Evolutionary conservation across 495 filamentous ascomycete species (phyloP), one percentile per base, ranked within the genome.

Genomic region (Podospora pseudoanserina): DNA sequence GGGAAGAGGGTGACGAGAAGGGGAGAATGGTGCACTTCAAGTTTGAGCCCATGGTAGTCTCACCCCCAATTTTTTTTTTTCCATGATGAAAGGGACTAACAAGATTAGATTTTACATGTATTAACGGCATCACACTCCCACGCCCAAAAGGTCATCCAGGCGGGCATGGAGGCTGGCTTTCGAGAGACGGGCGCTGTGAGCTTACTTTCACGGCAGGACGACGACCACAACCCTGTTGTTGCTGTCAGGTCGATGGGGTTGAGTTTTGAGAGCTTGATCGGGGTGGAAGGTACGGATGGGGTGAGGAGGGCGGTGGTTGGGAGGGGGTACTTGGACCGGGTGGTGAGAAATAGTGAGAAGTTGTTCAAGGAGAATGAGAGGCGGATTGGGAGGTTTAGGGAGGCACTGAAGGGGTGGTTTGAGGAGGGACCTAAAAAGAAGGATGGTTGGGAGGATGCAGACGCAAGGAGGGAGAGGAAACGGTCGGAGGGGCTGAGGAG

Each of bases 21-120:
- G 76, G 76, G 64, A 85, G 91, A 69, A 83, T 92, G 72, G 86
- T 96, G 55, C 92, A 92, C 75, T 91, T 97, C 81, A 94, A 95
- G 77, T 97, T 94, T 74, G 94, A 97, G 75, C 91, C 94, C 39
- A 91, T 98, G 92, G 94, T 95, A 84, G 1, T 32, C 69, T 87
- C 70, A 59, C 23, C 68, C 39, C 68, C 20, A 59, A 19, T 60
- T 49, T 26, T 16, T 27, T 11, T 64, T 27, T 23, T 13, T 20
- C 20, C 23, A 23, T 23, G 23, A 15, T 27, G 19, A 60, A 32
- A 5, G 18, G 19, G 28, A 27, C 66, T 75, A 65, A 76, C 67
- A 28, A 23, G 44, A 26, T 20, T 4, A 96, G 93, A 97, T 97
- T 71, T 85, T 98, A 3, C 94, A 98, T 70, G 83, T 98, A 57